phyloP scores from a whole-genome alignment of 345 rosid species.

The Citrus sinensis region DNA sequence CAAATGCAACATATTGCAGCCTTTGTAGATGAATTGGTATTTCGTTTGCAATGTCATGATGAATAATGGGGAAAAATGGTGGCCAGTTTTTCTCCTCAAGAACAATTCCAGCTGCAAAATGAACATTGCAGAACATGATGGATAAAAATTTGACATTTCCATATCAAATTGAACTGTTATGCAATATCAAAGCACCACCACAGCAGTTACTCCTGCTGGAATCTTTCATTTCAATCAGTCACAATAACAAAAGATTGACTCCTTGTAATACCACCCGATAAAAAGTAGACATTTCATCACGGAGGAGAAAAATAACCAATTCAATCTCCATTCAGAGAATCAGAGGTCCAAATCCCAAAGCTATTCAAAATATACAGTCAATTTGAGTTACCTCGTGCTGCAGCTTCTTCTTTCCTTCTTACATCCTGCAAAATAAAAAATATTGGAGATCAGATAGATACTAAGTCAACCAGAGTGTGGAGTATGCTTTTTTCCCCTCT shows the following conservation, averaged over 20 bases:
- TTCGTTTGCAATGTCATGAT: conserved; percentile 83
- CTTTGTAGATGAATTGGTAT: conserved; percentile 83
- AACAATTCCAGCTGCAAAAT: conserved; percentile 61
- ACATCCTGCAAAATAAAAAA: conserved; percentile 54
- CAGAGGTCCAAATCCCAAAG: not conserved
- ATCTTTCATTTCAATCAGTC: not conserved
- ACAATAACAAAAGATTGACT: not conserved
- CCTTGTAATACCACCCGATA: not conserved
- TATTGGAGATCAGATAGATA: conserved; percentile 8
- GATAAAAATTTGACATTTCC: not conserved
- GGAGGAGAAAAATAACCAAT: not conserved
- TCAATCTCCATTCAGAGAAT: not conserved
- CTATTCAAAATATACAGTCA: not conserved
- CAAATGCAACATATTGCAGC: conserved; percentile 68
- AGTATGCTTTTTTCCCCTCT: too few species aligned
- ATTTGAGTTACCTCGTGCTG: conserved; percentile 64
- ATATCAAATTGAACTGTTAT: too few species aligned
- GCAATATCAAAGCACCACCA: not conserved
- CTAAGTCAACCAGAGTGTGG: not conserved
- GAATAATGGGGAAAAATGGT: conserved; percentile 75
- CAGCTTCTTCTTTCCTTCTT: conserved; percentile 89
- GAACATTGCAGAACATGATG: not conserved
- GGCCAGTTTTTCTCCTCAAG: conserved; percentile 90
- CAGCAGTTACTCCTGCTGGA: not conserved
- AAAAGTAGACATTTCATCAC: not conserved